Conservation (phyloP, 345 rosid genomes). For the Laguncularia racemosa region DNA sequence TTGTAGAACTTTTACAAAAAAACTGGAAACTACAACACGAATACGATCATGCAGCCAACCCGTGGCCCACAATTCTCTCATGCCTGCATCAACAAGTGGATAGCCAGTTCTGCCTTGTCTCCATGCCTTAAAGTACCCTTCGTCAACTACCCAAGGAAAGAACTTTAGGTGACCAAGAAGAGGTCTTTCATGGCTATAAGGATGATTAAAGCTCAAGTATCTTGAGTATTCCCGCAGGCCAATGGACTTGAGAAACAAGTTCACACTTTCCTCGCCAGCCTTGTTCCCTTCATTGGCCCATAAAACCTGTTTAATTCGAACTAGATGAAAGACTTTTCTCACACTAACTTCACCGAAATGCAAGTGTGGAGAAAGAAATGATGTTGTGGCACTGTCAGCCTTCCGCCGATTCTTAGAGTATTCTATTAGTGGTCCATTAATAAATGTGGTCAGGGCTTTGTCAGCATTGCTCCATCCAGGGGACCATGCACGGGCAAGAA, state of each 20-base stretch:
- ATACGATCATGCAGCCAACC: conserved; percentile 98
- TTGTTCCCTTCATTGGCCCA: conserved; percentile 96
- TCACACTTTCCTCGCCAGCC: conserved; percentile 92
- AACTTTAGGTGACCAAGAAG: conserved; percentile 91
- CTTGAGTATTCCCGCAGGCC: conserved; percentile 95
- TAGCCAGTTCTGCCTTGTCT: conserved; percentile 98
- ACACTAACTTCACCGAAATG: conserved; percentile 98
- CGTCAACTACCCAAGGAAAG: conserved; percentile 88
- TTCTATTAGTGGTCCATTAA: conserved; percentile 81
- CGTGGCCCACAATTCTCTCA: conserved; percentile 98
- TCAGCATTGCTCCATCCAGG: conserved; percentile 97
- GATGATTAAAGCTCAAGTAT: conserved; percentile 92
- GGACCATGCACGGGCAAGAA: conserved; percentile 97
- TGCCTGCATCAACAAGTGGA: conserved; percentile 97
- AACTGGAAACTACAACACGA: conserved; percentile 92
- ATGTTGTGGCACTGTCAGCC: conserved; percentile 97
- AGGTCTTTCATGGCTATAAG: conserved; percentile 85
- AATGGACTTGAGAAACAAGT: conserved; percentile 88
- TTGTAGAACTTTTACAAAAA: conserved; percentile 92
- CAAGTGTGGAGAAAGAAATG: conserved; percentile 90
- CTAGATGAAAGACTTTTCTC: conserved; percentile 88
- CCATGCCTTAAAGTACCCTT: conserved; percentile 92
- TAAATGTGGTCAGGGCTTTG: conserved; percentile 77
- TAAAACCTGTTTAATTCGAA: conserved; percentile 79
- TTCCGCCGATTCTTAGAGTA: conserved; percentile 83